Percentiles rank a stretch among this genome's conserved stretches.
Conservation (phyloP, 176 grass and related monocot genomes). For the Cymbopogon citratus region DNA sequence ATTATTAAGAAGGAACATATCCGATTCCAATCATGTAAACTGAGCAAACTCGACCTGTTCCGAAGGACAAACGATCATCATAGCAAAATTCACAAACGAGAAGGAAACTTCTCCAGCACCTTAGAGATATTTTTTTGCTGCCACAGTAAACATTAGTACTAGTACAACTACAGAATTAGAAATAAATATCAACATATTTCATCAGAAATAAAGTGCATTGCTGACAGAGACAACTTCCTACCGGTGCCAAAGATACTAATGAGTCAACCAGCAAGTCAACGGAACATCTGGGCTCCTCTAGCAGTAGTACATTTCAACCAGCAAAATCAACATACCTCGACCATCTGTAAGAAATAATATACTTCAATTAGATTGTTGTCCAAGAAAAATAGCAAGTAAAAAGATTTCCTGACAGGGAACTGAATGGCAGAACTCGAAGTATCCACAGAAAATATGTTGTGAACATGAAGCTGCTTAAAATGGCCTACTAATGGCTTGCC, state of each 20-base stretch:
- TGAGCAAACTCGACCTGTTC: background rate
- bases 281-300: background rate
- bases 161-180: background rate
- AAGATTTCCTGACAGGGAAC: background rate
- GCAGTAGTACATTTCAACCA: background rate
- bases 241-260: background rate
- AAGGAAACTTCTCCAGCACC: background rate
- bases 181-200: background rate
- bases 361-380: background rate
- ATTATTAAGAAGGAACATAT: background rate
- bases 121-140: background rate
- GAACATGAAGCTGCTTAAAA: background rate
- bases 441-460: background rate
- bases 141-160: background rate
- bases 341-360: background rate
- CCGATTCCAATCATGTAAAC: background rate
- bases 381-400: background rate
- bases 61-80: background rate
- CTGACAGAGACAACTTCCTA: background rate
- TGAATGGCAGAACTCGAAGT: background rate
- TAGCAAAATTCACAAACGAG: background rate
- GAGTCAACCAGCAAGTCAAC: background rate
- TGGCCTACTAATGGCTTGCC: too few relatives aligned
- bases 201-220: background rate
- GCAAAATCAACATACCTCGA: background rate